Conservation (phyloP, 371 early-diverging fungal species). For the Rhizomucor pusillus region DNA sequence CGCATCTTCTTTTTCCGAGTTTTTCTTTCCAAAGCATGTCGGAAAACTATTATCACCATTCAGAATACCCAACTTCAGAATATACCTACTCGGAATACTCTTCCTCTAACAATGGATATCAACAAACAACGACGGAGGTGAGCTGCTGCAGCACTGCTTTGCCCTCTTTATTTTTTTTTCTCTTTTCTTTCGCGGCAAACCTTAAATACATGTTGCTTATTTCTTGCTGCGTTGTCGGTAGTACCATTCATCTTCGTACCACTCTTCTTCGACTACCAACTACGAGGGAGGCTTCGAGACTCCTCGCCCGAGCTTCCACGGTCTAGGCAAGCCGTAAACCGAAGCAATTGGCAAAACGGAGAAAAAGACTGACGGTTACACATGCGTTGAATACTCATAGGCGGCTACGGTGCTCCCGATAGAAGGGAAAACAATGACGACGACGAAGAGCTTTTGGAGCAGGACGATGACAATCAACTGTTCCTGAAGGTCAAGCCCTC, state of each 20-base stretch:
- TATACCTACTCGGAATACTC: not conserved
- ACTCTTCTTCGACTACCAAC: too few species aligned
- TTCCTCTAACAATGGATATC: not conserved
- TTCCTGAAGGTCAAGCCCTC: constrained; percentile 29
- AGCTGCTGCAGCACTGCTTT: not conserved
- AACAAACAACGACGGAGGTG: not conserved
- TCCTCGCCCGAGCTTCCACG: too few species aligned
- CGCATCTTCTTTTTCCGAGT: not conserved
- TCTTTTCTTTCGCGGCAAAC: too few species aligned
- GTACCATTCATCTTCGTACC: too few species aligned
- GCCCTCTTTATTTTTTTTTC: too few species aligned
- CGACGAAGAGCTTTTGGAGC: constrained; percentile 4
- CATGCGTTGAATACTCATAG: not conserved
- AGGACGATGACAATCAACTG: constrained; percentile 8
- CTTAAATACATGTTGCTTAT: too few species aligned
- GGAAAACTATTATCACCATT: constrained; percentile 3
- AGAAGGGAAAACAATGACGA: constrained; percentile 7
- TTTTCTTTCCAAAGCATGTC: constrained; percentile 4
- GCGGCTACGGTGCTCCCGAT: constrained; percentile 3
- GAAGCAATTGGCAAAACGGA: too few species aligned
- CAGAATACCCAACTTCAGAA: not conserved
- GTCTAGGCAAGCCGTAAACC: too few species aligned
- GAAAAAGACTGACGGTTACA: constrained; percentile 2
- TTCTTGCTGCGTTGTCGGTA: too few species aligned
- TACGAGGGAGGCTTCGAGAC: too few species aligned